Base-by-base conservation (phyloP, 2,329 filamentous ascomycete species). In the Dothiorella sarmentorum region DNA sequence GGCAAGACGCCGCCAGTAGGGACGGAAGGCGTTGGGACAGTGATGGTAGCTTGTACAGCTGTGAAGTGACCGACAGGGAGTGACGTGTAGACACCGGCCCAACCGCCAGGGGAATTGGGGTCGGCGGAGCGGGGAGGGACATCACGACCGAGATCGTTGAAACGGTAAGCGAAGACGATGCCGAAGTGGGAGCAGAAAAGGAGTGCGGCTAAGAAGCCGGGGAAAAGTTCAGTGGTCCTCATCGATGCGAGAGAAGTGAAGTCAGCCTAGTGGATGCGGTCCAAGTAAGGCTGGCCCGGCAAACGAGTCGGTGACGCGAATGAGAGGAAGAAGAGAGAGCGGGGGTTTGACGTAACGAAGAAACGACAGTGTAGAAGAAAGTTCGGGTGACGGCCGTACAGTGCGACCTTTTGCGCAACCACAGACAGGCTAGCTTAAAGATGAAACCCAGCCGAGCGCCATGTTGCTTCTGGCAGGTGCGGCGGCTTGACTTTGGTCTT, bases 71-170 rank as follows among this genome's bases (percentile, higher is more conserved):
- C 76, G 27, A 62, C 61, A n/a, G 58, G 58, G 7, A 53, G 53
- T 13, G 26, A 27, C 18, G 78, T 77, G 51, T 82, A 75, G 0
- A 80, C 81, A 27, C 84, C 84, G 7, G 82, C 79, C 83, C 83
- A 85, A 31, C 6, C 75, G 38, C 77, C 74, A 59, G 76, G 75
- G 53, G 78, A 78, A 2, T 71, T 74, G 63, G 76, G 75, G 58
- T 69, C n/a, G n/a, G n/a, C n/a, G n/a, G n/a, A n/a, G n/a, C n/a
- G 76, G 7, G 77, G 64, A 29, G 74, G 74, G 24, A 77, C 64
- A 2, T 71, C 61, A 56, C 77, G 76, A 47, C 62, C 65, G 35
- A 72, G 72, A 58, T 18, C 13, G 15, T 17, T 31, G 33, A 33
- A 33, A 5, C 26, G 26, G 20, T n/a, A 13, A 49, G 56, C 33